phyloP scores from a whole-genome alignment of 768 basidiomycete species.

The Suillus sp. region DNA sequence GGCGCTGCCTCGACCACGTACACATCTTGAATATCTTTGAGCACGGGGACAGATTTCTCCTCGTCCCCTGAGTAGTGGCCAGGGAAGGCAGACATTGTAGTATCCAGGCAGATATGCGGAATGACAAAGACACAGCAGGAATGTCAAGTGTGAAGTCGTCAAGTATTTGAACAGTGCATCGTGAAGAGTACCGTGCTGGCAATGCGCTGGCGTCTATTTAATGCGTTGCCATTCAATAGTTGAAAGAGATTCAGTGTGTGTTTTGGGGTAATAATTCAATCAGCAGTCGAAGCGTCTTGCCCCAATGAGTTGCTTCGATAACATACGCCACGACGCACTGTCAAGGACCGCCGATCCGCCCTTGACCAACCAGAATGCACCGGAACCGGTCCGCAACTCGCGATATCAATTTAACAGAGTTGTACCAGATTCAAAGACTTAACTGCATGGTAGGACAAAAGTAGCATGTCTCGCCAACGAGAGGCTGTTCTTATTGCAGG shows the following conservation, averaged over 20 bases:
- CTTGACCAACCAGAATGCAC: not conserved
- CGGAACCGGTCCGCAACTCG: not conserved
- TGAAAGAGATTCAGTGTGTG: too few species aligned
- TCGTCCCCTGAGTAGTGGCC: constrained; percentile 18
- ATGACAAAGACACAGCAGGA: not conserved
- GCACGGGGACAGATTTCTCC: constrained; percentile 19
- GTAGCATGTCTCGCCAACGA: not conserved
- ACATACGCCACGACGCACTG: not conserved
- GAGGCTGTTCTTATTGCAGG: not conserved
- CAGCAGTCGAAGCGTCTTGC: not conserved
- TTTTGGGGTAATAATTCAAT: not conserved
- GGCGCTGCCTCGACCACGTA: constrained; percentile 28
- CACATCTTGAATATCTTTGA: constrained; percentile 1
- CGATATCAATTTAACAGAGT: not conserved
- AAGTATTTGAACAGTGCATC: not conserved
- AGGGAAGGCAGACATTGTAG: not conserved
- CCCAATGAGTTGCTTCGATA: not conserved
- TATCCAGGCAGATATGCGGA: not conserved
- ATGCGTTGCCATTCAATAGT: not conserved
- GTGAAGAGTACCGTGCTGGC: not conserved
- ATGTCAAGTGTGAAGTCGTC: not conserved
- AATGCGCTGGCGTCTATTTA: constrained; percentile 1
- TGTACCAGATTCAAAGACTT: not conserved
- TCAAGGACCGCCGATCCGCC: not conserved
- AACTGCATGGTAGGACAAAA: not conserved